phyloP scores from a whole-genome alignment of 2,329 filamentous ascomycete genomes.

The Tolypocladium guangdongense region DNA sequence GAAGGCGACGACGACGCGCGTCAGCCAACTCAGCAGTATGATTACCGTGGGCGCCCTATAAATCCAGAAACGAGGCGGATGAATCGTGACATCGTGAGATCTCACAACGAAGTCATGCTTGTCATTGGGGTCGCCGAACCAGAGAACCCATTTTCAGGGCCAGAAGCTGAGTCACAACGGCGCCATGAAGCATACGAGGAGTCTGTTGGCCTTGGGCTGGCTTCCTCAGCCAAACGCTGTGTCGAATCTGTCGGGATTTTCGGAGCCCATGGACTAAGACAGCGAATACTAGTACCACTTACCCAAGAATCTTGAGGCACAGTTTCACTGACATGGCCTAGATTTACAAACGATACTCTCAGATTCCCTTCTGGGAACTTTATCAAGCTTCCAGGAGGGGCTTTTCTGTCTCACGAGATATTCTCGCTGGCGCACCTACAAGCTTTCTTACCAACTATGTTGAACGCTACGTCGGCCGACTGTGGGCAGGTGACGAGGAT shows the following conservation, averaged over 20 bases:
- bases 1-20: slow-evolving; percentile 30
- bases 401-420: slow-evolving; percentile 18
- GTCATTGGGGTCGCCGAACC: slow-evolving; percentile 52
- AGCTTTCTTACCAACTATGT: slow-evolving; percentile 17
- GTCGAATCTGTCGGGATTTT: slow-evolving; percentile 35
- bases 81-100: slow-evolving; percentile 45
- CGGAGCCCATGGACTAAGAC: slow-evolving; percentile 40
- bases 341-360: slow-evolving; percentile 41
- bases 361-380: slow-evolving; percentile 36
- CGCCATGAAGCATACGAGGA: slow-evolving; percentile 38
- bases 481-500: slow-evolving; percentile 14
- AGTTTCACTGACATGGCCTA: slow-evolving; percentile 13
- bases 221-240: slow-evolving; percentile 19
- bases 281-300: slow-evolving; percentile 38
- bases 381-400: slow-evolving; percentile 15
- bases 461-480: slow-evolving; percentile 13
- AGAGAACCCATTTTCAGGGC: slow-evolving; percentile 31
- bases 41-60: slow-evolving; percentile 43
- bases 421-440: slow-evolving; percentile 22
- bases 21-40: slow-evolving; percentile 37
- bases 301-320: background rate
- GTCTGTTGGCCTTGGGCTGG: slow-evolving; percentile 28
- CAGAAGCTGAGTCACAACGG: slow-evolving; percentile 28
- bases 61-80: slow-evolving; percentile 43
- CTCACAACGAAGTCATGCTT: slow-evolving; percentile 53